These are phyloP conservation scores for Nepenthes gracilis DNA, from an alignment of 148 eudicot species.

Conservation along the genomic window DNA sequence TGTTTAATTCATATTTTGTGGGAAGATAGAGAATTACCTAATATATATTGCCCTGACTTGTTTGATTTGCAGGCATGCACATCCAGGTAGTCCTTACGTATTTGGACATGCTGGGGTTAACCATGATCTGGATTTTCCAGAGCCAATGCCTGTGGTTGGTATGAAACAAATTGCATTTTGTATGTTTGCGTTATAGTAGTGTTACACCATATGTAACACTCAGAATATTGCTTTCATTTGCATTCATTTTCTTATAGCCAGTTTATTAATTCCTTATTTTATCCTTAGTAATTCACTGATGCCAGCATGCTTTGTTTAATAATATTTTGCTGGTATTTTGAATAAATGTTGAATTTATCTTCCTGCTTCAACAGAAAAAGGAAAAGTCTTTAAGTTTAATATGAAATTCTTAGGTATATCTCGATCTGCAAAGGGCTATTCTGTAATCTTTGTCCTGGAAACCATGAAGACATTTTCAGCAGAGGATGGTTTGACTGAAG, in stretches of 20 bases:
- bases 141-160: slow-evolving; percentile 98
- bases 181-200: background rate
- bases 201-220: too few relatives aligned
- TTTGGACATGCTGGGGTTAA: slow-evolving; percentile 91
- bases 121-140: slow-evolving; percentile 94
- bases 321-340: too few relatives aligned
- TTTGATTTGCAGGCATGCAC: slow-evolving; percentile 71
- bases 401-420: slow-evolving; percentile 50
- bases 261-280: too few relatives aligned
- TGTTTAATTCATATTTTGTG: background rate
- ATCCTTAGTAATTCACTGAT: too few relatives aligned
- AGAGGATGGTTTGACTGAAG: slow-evolving; percentile 95
- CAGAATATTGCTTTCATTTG: too few relatives aligned
- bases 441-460: slow-evolving; percentile 65
- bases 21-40: background rate
- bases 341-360: too few relatives aligned
- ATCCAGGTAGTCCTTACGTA: slow-evolving; percentile 96
- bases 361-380: too few relatives aligned
- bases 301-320: too few relatives aligned
- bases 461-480: slow-evolving; percentile 90
- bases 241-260: too few relatives aligned
- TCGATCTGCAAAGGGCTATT: slow-evolving; percentile 95
- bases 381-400: background rate
- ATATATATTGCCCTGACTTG: slow-evolving; percentile 8
- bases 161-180: slow-evolving; percentile 14